Percentiles rank a stretch among this genome's conserved stretches.
These are phyloP conservation scores for Rubia tinctorum DNA, from an alignment of 305 asterid species.

Conservation along the genomic window DNA sequence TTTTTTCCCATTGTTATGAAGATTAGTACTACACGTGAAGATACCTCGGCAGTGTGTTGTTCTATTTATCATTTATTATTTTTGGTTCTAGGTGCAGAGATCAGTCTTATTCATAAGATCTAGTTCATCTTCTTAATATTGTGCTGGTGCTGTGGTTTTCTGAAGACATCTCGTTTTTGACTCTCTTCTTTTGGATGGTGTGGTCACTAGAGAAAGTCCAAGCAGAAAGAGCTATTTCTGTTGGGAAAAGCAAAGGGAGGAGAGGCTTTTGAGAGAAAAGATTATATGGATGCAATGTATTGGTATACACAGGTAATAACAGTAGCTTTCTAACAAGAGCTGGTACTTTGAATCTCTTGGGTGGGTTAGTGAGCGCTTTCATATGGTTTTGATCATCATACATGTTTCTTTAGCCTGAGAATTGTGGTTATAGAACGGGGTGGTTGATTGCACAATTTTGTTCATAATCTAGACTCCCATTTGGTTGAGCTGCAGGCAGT, in stretches of 20 bases:
- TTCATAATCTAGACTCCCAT: too few relatives aligned
- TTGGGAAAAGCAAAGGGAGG: slow-evolving; percentile 12
- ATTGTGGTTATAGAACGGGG: not conserved
- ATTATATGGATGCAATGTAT: slow-evolving; percentile 20
- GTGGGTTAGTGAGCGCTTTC: not conserved
- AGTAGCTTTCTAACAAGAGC: not conserved
- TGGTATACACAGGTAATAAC: slow-evolving; percentile 21
- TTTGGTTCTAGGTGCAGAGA: not conserved
- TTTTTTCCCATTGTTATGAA: not conserved
- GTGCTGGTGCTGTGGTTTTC: not conserved
- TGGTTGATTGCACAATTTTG: not conserved
- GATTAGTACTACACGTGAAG: not conserved
- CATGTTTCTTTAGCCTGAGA: not conserved
- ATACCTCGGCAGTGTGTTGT: not conserved
- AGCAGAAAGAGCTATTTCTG: not conserved
- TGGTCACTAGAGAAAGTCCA: slow-evolving; percentile 21
- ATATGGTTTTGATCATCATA: not conserved
- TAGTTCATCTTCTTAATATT: not conserved
- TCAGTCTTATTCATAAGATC: not conserved
- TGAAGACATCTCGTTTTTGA: not conserved
- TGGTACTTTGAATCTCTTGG: not conserved
- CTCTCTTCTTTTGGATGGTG: not conserved
- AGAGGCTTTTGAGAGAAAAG: slow-evolving; percentile 12
- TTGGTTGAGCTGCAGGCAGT: slow-evolving; percentile 1
- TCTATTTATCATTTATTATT: not conserved